Base-by-base conservation (phyloP, 129 eudicot species). In the Sambucus nigra region DNA sequence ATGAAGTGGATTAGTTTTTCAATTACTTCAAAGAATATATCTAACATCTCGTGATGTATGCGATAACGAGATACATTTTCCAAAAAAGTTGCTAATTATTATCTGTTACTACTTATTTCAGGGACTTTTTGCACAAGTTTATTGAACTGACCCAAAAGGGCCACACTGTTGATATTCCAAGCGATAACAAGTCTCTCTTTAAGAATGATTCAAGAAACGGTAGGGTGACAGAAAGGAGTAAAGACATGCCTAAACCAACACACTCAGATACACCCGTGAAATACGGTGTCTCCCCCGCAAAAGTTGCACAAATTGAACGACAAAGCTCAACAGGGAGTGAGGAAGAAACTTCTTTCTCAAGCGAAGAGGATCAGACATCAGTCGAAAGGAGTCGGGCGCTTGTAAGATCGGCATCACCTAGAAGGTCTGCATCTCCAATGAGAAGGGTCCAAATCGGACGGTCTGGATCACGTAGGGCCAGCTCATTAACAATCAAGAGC, bases 371-470 rank as follows among this genome's bases (percentile, higher is more conserved):
- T 62, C 76, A 65, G 54, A 82, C 66, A 38, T 57, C 81, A 33
- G 76, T 53, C 25, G 99, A 82, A 74, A 76, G 94, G 77, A 82
- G 99, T 50, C 78, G 94, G 57, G 61, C 76, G 7, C 57, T 74
- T 41, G 29, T 70, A 60, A 82, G 95, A 73, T 80, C 87, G 69
- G 81, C 82, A 26, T 66, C 84, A 16, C 91, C 99, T 25, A 82
- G 94, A 76, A 79, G 99, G 67, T 86, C 94, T 22, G 84, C 99
- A 45, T 91, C 95, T 64, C 99, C 99, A 22, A 91, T 91, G 99
- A 67, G 94, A 39, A 82, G 95, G 79, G 46, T 86, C 59, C 99
- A 82, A 71, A 79, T 91, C 26, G 99, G 95, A 7, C 67, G 94
- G 42, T 79, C 91, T 17, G 95, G 95, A 59, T 79, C 99, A n/a